Evolutionary conservation across 2,329 filamentous ascomycete species (phyloP), one percentile per base, ranked within the genome.

Genomic region (Cladophialophora chaetospira): DNA sequence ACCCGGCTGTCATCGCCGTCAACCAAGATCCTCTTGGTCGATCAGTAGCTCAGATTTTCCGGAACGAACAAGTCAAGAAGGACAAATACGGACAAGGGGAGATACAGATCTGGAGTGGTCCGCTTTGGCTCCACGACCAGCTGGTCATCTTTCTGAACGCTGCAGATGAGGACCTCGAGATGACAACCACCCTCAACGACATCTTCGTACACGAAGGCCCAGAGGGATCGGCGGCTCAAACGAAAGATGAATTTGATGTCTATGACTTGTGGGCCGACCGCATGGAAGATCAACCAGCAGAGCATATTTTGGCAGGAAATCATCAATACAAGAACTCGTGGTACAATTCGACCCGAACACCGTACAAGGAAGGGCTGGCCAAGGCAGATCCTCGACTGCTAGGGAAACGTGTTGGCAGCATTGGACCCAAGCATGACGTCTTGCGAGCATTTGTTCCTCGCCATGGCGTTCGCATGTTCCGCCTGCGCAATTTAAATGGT

Each of bases 261-360:
- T 77, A 77, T 45, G 80, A 83, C 65, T 70, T 83, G 0, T 83
- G 81, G 81, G 79, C 74, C 3, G 76, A 78, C 60, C 71, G 81
- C 10, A 82, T 84, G 79, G 71, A 68, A 15, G 70, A 77, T 47
- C 71, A 66, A 3, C 73, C 75, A 35, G 79, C 79, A 1, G 64
- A 67, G 31, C 67, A 71, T 0, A 72, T 82, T 35, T 71, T 82
- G 8, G 69, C 73, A 31, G 73, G 73, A 0, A 46, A 69, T 63
- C 0, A 61, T 59, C 25, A 72, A 70, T 53, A 68, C 65, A n/a
- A 71, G 69, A 3, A 69, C 69, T 47, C 59, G 42, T 66, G 74
- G 61, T 79, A 79, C 66, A 82, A 82, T 69, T 73, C 77, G 15
- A 78, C 78, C 13, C 67, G 69, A 55, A 75, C 70, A 61, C 74